Percentiles rank a stretch among this genome's conserved stretches.
phyloP scores from a whole-genome alignment of 441 rosid genomes.

The Gossypium trilobum region DNA sequence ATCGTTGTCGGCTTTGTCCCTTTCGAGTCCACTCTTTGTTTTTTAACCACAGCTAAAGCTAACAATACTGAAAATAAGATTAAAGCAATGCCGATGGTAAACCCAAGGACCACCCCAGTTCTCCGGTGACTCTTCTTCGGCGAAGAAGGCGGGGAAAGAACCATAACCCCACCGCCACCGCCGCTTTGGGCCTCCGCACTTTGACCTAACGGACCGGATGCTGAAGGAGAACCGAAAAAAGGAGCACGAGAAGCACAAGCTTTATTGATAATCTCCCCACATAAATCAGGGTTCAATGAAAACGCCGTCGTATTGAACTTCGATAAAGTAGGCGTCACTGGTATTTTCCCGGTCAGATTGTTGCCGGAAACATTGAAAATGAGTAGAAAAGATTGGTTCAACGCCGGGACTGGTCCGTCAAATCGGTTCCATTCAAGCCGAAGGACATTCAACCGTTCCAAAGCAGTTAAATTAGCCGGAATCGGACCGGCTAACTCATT shows the following conservation, averaged over 20 bases:
- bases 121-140: constrained; percentile 22
- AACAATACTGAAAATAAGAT: constrained; percentile 32
- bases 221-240: constrained; percentile 46
- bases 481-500: constrained; percentile 47
- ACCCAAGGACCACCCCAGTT: constrained; percentile 39
- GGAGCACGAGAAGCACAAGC: constrained; percentile 49
- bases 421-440: constrained; percentile 51
- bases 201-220: constrained; percentile 42
- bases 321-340: constrained; percentile 52
- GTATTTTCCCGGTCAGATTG: constrained; percentile 58
- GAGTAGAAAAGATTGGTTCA: constrained; percentile 44
- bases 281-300: constrained; percentile 47
- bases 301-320: constrained; percentile 53
- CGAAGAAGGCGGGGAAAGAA: constrained; percentile 35
- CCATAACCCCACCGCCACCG: constrained; percentile 25
- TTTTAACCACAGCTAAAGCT: constrained; percentile 31
- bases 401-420: constrained; percentile 49
- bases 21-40: constrained; percentile 23
- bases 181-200: constrained; percentile 43
- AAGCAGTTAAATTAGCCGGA: constrained; percentile 37
- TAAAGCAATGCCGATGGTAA: constrained; percentile 40
- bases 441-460: constrained; percentile 47
- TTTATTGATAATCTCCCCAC: constrained; percentile 62
- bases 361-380: constrained; percentile 64
- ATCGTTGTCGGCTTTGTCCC: constrained; percentile 8